Base-by-base conservation (phyloP, 371 early-diverging fungal genomes). In the Thermomucor indicae-seudaticae region DNA sequence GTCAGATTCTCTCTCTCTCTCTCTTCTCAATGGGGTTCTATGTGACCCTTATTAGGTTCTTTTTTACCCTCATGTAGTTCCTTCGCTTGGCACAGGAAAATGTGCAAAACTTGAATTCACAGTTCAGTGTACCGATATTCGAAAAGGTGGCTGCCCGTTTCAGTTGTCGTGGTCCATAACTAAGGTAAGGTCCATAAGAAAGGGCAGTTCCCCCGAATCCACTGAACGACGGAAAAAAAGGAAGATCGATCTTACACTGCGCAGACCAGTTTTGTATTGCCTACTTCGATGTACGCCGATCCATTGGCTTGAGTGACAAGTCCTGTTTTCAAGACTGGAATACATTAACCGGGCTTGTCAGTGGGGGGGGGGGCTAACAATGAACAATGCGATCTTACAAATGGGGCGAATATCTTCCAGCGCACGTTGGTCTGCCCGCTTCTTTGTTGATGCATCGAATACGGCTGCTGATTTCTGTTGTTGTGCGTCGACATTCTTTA, bases 41-140 rank as follows among this genome's bases (percentile, higher is more conserved):
- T n/a, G n/a, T n/a, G n/a, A n/a, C n/a, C n/a, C n/a, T n/a, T n/a
- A n/a, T n/a, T n/a, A n/a, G n/a, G n/a, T 17, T 47, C 6, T 30
- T 37, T 8, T 52, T 59, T 75, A 83, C 82, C 43, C 75, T 69
- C n/a, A 80, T 65, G 20, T 81, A 74, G 20, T 66, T 53, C 39
- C 87, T 65, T 59, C 86, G 80, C 62, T 88, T 88, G 43, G 62
- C 63, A 42, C 89, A 83, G n/a, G 96, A 78, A 49, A 93, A 96
- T 7, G 94, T 82, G 1, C 95, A 80, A 58, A 93, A 92, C 59
- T 92, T 90, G 60, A 96, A 88, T 48, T 94, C 94, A 61, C 93
- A 92, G 46, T 83, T 79, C 19, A 93, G 64, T 12, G 57, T 71
- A 17, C 89, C 89, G n/a, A 69, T 74, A 34, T 65, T 76, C 24